Evolutionary conservation across 2,329 filamentous ascomycete genomes (phyloP).

Genomic region (Cordyceps farinosa): DNA sequence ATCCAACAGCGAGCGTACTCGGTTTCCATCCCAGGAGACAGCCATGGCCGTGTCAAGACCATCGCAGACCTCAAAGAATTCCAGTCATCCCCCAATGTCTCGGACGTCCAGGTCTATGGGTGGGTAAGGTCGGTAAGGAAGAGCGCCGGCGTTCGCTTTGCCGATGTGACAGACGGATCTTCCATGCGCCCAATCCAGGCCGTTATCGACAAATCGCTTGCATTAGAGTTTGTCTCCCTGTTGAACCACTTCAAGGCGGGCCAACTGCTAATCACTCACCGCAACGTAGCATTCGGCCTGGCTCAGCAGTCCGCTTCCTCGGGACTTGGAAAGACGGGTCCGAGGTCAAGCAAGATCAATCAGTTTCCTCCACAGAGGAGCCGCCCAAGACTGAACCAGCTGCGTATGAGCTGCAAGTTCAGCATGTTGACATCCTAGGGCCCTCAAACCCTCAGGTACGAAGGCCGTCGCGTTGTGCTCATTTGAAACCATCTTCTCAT

Average conservation of each 20-base stretch:
- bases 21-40: constrained; percentile 28
- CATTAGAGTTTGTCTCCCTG: constrained; percentile 60
- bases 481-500: background rate
- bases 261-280: constrained; percentile 28
- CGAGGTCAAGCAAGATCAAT: constrained; percentile 4
- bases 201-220: constrained; percentile 67
- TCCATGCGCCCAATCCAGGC: constrained; percentile 76
- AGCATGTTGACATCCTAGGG: constrained; percentile 66
- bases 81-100: constrained; percentile 41
- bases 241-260: constrained; percentile 21
- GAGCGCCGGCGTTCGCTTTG: constrained; percentile 81
- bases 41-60: constrained; percentile 36
- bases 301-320: constrained; percentile 71
- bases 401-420: constrained; percentile 72
- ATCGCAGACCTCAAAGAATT: constrained; percentile 56
- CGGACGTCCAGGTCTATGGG: constrained; percentile 64
- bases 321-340: constrained; percentile 62
- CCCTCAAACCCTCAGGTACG: constrained; percentile 74
- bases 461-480: constrained; percentile 19
- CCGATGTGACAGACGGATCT: constrained; percentile 83
- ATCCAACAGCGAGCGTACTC: constrained; percentile 30
- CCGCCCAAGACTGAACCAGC: constrained; percentile 11
- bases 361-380: background rate
- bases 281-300: constrained; percentile 66
- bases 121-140: constrained; percentile 81